Evolutionary conservation across 352 stramenopile genomes (phyloP), one percentile per base, ranked within the genome.

Genomic region (Globisporangium polare): DNA sequence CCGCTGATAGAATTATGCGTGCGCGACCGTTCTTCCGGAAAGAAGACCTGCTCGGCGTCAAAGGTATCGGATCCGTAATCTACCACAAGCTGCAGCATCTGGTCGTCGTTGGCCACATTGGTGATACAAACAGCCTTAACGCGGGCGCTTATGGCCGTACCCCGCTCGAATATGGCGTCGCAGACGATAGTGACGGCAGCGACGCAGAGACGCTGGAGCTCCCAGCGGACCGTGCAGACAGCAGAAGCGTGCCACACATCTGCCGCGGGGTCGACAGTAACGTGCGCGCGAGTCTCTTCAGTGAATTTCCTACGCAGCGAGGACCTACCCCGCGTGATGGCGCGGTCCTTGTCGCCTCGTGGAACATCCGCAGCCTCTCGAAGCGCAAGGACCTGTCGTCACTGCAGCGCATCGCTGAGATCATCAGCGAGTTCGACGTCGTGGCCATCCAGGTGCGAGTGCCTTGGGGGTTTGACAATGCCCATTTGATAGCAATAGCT

Each of bases 291-390:
- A 80, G 56, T 41, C 62, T 85, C 3, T 72, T 85, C 22, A 54
- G 58, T 1, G 29, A 68, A 22, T 20, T 56, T 35, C 10, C 18
- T n/a, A n/a, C n/a, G n/a, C n/a, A n/a, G n/a, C n/a, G n/a, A n/a
- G n/a, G n/a, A n/a, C n/a, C n/a, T n/a, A n/a, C n/a, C n/a, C n/a
- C n/a, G n/a, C n/a, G n/a, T n/a, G n/a, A 42, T 4, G 60, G 27
- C 26, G 63, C 65, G 22, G 24, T 91, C 20, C 61, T 91, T 37
- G 58, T 89, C 7, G 83, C 75, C 0, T 88, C 78, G 56, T 90
- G 77, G 78, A 92, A 92, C 29, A 80, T 92, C n/a, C 77, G 78
- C 68, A 88, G 89, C 49, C 62, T 90, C 60, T 90, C 80, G 3
- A 73, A 69, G 26, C 63, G 57, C n/a, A 77, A 80, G 39, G 69